Percentiles rank a stretch among this genome's conserved stretches.
phyloP scores from a whole-genome alignment of 768 basidiomycete genomes.

The Xerocomellus intermedius region DNA sequence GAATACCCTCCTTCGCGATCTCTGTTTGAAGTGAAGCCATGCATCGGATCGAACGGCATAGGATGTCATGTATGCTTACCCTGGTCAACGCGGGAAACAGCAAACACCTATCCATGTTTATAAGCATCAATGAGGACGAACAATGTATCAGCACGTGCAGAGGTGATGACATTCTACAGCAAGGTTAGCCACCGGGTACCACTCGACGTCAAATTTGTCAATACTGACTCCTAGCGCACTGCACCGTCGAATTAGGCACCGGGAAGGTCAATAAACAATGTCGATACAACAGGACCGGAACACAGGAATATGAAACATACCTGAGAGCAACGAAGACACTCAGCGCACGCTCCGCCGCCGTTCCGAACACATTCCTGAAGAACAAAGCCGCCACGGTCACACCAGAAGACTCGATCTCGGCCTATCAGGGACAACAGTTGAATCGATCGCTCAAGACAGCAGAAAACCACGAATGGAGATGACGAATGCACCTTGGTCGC shows the following conservation, averaged over 20 bases:
- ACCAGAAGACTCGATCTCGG: constrained; percentile 46
- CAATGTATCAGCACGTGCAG: constrained; percentile 17
- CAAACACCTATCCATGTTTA: constrained; percentile 42
- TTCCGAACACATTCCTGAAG: constrained; percentile 58
- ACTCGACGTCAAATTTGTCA: not conserved
- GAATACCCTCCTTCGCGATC: constrained; percentile 61
- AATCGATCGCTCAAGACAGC: not conserved
- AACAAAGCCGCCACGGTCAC: constrained; percentile 61
- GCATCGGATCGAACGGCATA: not conserved
- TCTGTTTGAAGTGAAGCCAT: constrained; percentile 31
- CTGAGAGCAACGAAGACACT: constrained; percentile 58
- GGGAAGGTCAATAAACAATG: not conserved
- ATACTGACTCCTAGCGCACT: constrained; percentile 38
- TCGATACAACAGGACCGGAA: not conserved
- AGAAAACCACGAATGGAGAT: not conserved
- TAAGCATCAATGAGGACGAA: not conserved
- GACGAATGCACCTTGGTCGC: constrained; percentile 18
- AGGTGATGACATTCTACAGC: constrained; percentile 31
- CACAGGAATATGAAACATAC: constrained; percentile 23
- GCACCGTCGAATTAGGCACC: not conserved
- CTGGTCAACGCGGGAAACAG: constrained; percentile 53
- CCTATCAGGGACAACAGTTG: constrained; percentile 16
- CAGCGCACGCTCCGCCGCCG: constrained; percentile 50
- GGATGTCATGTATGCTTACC: constrained; percentile 20
- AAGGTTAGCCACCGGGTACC: constrained; percentile 2